phyloP scores from a whole-genome alignment of 2,329 filamentous ascomycete genomes.

The Sodiomyces alkalinus region DNA sequence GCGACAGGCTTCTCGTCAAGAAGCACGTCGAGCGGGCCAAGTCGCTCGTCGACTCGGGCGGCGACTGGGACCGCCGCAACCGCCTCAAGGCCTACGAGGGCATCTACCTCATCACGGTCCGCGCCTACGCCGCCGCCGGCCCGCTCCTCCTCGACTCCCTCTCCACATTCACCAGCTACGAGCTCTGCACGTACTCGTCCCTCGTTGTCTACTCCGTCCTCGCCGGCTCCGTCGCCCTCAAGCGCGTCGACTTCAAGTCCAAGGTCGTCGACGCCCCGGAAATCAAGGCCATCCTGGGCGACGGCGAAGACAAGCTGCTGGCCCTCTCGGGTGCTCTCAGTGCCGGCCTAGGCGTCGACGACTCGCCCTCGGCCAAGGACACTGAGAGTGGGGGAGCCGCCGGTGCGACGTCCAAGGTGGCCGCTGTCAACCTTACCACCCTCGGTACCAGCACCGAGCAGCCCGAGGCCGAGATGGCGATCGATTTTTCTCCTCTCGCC shows the following conservation, averaged over 20 bases:
- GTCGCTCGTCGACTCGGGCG: conserved; percentile 80
- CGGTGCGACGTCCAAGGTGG: conserved; percentile 33
- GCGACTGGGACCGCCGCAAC: conserved; percentile 97
- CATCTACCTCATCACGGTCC: conserved; percentile 79
- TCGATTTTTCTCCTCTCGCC: conserved; percentile 82
- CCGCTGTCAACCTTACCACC: conserved; percentile 74
- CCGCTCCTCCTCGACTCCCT: conserved; percentile 91
- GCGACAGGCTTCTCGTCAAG: conserved; percentile 82
- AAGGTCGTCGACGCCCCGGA: conserved; percentile 98
- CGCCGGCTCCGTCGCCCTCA: conserved; percentile 83
- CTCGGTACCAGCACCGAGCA: conserved; percentile 55
- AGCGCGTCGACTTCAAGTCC: conserved; percentile 96
- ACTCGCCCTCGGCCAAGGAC: conserved; percentile 54
- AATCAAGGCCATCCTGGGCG: conserved; percentile 91
- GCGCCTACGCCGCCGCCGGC: conserved; percentile 78
- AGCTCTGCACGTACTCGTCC: conserved; percentile 91
- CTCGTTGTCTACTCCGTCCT: conserved; percentile 93
- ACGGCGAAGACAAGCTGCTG: conserved; percentile 74
- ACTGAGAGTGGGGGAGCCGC: conserved; percentile 16
- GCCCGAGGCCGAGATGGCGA: conserved; percentile 62
- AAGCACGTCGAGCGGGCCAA: conserved; percentile 86
- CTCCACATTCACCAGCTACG: conserved; percentile 96
- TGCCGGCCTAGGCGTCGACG: conserved; percentile 66
- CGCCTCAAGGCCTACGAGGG: conserved; percentile 97
- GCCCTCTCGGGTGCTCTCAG: conserved; percentile 69